phyloP scores from a whole-genome alignment of 495 filamentous ascomycete genomes.

The Daldinia vernicosa region DNA sequence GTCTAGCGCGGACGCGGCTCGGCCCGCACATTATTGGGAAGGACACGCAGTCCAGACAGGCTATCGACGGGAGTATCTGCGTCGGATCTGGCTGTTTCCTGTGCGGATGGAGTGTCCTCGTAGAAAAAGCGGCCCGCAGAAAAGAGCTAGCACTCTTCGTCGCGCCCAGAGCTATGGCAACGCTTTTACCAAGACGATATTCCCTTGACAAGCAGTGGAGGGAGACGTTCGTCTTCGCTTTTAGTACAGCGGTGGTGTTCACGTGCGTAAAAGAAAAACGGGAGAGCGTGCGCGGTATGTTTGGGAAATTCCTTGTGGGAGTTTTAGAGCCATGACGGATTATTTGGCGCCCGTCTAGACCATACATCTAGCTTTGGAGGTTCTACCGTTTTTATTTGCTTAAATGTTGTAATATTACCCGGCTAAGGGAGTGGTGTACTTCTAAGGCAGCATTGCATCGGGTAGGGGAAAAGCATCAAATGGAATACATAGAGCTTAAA shows the following conservation, averaged over 20 bases:
- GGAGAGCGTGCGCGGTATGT: constrained; percentile 73
- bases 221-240: constrained; percentile 76
- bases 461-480: constrained; percentile 7
- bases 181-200: constrained; percentile 79
- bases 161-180: constrained; percentile 81
- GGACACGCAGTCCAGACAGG: constrained; percentile 52
- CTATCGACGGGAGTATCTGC: constrained; percentile 71
- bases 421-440: not conserved
- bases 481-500: constrained; percentile 10
- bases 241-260: constrained; percentile 78
- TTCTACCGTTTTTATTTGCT: not conserved
- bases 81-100: constrained; percentile 77
- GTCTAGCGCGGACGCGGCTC: constrained; percentile 79
- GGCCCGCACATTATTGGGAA: constrained; percentile 73
- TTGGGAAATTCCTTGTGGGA: constrained; percentile 69
- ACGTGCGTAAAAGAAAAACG: constrained; percentile 73
- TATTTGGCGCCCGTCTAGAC: not conserved
- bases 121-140: constrained; percentile 73
- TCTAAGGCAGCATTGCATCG: constrained; percentile 9
- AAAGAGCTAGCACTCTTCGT: constrained; percentile 89
- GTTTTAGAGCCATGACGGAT: constrained; percentile 55
- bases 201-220: constrained; percentile 72
- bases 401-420: not conserved
- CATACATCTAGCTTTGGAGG: not conserved
- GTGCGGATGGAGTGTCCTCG: constrained; percentile 85